Evolutionary conservation across 2,329 filamentous ascomycete genomes (phyloP), one percentile per base, ranked within the genome.

Genomic region (Diaporthe amygdali): DNA sequence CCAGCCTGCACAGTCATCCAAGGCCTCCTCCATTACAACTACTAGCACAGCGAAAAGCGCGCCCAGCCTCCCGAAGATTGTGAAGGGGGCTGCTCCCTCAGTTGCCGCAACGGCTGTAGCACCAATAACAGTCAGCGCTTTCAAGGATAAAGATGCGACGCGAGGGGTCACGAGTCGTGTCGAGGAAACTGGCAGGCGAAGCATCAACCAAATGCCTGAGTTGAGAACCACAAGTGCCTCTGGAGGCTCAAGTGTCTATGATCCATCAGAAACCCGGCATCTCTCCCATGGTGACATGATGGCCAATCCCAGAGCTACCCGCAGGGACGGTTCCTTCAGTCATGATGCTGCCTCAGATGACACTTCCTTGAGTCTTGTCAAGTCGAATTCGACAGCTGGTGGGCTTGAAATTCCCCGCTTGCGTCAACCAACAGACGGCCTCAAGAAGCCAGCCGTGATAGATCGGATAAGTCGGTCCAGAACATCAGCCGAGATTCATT

Each of bases 391-490:
- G 75, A 73, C 63, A 32, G 27, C 61, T 34, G 55, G 70, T 44
- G 55, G 66, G 4, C 56, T 72, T 17, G 54, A 54, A 54, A 76
- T 39, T 66, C 80, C 37, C 76, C 77, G 20, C 70, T 75, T 15
- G 70, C 78, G 12, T 73, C 78, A 27, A 5, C 75, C 79, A 9
- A 76, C 75, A 25, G 84, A 85, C 9, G 75, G 81, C 46, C 77
- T 82, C 73, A 79, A 85, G 78, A 80, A 84, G 72, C 82, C 90
- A 1, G 83, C 85, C 2, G 84, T 89, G 5, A 89, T 90, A 69
- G 85, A 88, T 75, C 86, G 86, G n/a, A 88, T 90, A 56, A 87
- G 82, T 72, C 82, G 82, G 10, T 83, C 86, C 10, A 82, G 82
- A 37, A 82, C 82, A 30, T 82, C 84, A 2, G 82, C 79, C 8